phyloP scores from a whole-genome alignment of 2,329 filamentous ascomycete genomes.

The Colletotrichum salicis region DNA sequence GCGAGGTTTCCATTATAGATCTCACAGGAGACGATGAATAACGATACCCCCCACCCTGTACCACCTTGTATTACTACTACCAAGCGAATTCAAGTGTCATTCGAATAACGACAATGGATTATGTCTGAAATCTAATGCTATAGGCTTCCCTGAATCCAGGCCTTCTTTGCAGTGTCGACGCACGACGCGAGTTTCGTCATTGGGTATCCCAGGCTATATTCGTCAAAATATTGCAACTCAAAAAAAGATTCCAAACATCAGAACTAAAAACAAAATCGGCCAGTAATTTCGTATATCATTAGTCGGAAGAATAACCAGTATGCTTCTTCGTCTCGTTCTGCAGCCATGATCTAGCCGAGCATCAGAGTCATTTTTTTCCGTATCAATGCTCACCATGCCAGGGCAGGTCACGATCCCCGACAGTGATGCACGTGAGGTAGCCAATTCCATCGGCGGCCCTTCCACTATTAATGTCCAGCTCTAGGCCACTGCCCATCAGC shows the following conservation, averaged over 20 bases:
- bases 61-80: not conserved
- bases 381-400: slow-evolving; percentile 51
- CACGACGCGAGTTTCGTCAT: not conserved
- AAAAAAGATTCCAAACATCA: not conserved
- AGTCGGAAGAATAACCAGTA: slow-evolving; percentile 7
- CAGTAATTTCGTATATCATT: slow-evolving; percentile 26
- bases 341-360: not conserved
- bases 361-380: not conserved
- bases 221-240: not conserved
- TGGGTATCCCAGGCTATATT: slow-evolving; percentile 23
- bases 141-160: not conserved
- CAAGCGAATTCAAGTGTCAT: no score
- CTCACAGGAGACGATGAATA: slow-evolving; percentile 27
- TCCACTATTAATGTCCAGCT: slow-evolving; percentile 74
- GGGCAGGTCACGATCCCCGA: slow-evolving; percentile 61
- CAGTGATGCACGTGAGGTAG: slow-evolving; percentile 63
- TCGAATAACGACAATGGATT: not conserved
- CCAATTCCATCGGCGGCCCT: slow-evolving; percentile 55
- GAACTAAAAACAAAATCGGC: not conserved
- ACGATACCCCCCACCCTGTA: not conserved
- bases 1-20: slow-evolving; percentile 33
- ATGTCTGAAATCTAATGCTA: not conserved
- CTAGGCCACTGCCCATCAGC: slow-evolving; percentile 85
- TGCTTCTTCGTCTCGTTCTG: slow-evolving; percentile 10
- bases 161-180: not conserved